These are phyloP conservation scores for Ceratobasidium sp. DNA, from an alignment of 1,284 basidiomycete genomes.

Conservation along the genomic window DNA sequence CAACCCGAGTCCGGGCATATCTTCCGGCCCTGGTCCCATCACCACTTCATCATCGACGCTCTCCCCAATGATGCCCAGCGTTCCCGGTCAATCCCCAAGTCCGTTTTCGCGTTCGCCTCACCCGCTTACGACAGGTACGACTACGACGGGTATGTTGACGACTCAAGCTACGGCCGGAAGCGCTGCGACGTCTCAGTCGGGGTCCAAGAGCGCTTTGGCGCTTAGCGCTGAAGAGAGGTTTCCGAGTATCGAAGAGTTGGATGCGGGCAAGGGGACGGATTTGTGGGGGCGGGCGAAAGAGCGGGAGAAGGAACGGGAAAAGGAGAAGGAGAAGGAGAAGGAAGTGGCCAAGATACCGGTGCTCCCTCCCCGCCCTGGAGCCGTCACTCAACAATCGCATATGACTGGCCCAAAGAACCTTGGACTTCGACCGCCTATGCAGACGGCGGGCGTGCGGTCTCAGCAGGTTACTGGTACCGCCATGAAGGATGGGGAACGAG, in stretches of 20 bases:
- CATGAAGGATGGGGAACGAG: constrained; percentile 62
- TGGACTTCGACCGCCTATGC: constrained; percentile 31
- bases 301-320: not conserved
- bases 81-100: constrained; percentile 47
- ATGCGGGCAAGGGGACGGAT: constrained; percentile 60
- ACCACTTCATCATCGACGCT: constrained; percentile 58
- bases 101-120: constrained; percentile 42
- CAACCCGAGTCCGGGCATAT: constrained; percentile 52
- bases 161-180: constrained; percentile 40
- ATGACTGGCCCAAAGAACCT: constrained; percentile 30
- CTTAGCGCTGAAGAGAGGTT: constrained; percentile 73
- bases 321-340: constrained; percentile 1
- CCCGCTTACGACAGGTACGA: constrained; percentile 33
- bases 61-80: constrained; percentile 59
- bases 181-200: not conserved
- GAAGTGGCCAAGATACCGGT: constrained; percentile 24
- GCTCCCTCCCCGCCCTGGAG: constrained; percentile 28
- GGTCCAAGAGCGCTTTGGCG: constrained; percentile 40
- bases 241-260: constrained; percentile 81
- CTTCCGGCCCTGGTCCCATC: constrained; percentile 46
- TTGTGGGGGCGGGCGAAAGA: constrained; percentile 15
- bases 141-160: constrained; percentile 17
- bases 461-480: constrained; percentile 70
- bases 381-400: constrained; percentile 26
- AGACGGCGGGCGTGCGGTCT: constrained; percentile 44